These are phyloP conservation scores for Garcia nutans DNA, from an alignment of 345 rosid species.

Conservation along the genomic window DNA sequence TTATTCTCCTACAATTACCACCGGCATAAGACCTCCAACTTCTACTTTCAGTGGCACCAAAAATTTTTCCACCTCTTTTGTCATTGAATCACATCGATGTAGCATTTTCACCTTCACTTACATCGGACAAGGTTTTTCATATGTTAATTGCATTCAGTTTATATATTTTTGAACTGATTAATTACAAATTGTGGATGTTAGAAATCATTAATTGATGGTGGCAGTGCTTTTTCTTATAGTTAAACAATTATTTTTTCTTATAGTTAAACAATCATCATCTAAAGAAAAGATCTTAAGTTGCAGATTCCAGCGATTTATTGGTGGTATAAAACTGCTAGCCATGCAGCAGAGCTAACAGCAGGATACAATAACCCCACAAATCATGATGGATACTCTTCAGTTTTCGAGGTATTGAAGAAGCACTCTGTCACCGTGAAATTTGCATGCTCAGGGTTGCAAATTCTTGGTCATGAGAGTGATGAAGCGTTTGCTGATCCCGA, in stretches of 20 bases:
- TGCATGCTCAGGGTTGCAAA: conserved; percentile 60
- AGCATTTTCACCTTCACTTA: too few relatives aligned
- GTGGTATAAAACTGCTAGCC: conserved; percentile 90
- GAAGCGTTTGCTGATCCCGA: conserved; percentile 80
- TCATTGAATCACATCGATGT: not conserved
- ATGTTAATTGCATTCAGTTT: not conserved
- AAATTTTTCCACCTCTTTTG: not conserved
- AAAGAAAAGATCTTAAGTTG: conserved; percentile 21
- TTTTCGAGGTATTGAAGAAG: conserved; percentile 71
- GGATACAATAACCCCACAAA: conserved; percentile 87
- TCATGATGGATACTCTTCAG: conserved; percentile 77
- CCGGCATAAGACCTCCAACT: not conserved
- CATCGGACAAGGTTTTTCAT: not conserved
- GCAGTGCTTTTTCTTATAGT: not conserved
- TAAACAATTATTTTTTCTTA: not conserved
- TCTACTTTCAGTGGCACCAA: not conserved
- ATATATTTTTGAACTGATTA: not conserved
- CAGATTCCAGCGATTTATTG: conserved; percentile 92
- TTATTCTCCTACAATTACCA: not conserved
- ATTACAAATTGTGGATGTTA: not conserved
- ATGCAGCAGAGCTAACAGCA: conserved; percentile 87
- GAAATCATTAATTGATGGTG: not conserved
- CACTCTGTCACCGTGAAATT: conserved; percentile 64
- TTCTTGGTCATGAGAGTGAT: conserved; percentile 47
- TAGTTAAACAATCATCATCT: not conserved